These are phyloP conservation scores for Lodderomyces margitis DNA, from an alignment of 1,139 yeast species.

Conservation along the genomic window DNA sequence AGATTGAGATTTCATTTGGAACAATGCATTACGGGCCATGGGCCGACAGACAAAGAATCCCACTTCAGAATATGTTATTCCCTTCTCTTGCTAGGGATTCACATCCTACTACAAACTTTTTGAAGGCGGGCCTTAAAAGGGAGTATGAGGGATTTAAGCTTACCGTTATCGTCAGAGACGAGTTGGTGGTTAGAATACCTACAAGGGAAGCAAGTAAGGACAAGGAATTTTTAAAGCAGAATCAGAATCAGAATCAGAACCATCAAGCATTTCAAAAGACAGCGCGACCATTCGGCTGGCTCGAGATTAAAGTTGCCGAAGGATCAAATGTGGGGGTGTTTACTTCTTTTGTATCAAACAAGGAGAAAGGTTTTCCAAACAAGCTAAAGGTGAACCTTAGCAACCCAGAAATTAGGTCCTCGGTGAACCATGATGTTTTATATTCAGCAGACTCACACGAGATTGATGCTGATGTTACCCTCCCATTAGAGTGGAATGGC, in stretches of 20 bases:
- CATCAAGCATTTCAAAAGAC: conserved; percentile 7
- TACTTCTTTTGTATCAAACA: conserved; percentile 50
- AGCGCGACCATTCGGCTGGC: conserved; percentile 82
- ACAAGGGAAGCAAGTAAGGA: conserved; percentile 84
- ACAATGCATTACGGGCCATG: conserved; percentile 90
- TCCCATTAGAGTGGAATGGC: conserved; percentile 84
- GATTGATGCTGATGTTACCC: conserved; percentile 56
- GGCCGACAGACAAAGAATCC: conserved; percentile 82
- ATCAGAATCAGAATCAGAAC: conserved; percentile 17
- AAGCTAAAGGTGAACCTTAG: conserved; percentile 46
- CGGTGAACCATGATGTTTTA: conserved; percentile 84
- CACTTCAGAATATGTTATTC: conserved; percentile 62
- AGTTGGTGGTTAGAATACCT: conserved; percentile 72
- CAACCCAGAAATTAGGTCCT: conserved; percentile 67
- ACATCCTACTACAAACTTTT: conserved; percentile 31
- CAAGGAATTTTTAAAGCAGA: conserved; percentile 24
- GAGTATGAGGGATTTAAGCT: conserved; percentile 56
- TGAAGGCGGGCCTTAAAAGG: conserved; percentile 49
- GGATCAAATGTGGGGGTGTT: conserved; percentile 50
- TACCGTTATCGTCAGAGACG: conserved; percentile 57
- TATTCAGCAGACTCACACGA: conserved; percentile 62
- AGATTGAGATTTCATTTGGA: conserved; percentile 57
- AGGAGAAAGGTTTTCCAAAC: conserved; percentile 57
- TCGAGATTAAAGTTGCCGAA: conserved; percentile 64
- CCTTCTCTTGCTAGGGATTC: conserved; percentile 68